Base-by-base conservation (phyloP, 352 stramenopile species). In the Globisporangium megalacanthum region DNA sequence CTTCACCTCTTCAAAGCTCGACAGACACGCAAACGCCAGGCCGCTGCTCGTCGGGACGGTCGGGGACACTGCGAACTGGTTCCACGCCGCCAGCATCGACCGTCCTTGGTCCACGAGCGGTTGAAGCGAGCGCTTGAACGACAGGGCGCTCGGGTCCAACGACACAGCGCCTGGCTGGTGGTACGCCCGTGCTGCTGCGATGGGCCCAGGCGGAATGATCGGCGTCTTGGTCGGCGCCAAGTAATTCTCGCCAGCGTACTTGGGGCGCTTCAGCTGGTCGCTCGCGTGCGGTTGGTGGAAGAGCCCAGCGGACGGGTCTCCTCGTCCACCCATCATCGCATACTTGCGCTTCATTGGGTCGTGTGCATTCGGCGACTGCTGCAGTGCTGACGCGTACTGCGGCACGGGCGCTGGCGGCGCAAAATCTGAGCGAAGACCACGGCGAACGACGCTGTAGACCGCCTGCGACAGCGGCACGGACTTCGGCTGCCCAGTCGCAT, bases 1-100 rank as follows among this genome's bases (percentile, higher is more conserved):
- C 37, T 93, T 92, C 36, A 89, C 79, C 52, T 88, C 77, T 64
- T 94, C 80, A 45, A 94, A 89, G 54, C 73, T 87, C 9, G 80
- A 80, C 20, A 88, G 65, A 39, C 83, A 90, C 36, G 79, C 73
- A 31, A 75, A 80, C 14, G 83, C 81, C 29, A 92, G 37, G 4
- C 68, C 77, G 44, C 78, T 83, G 20, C 76, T 84, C 4, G 73
- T 77, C 45, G 81, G 69, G 0, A 75, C 69, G 20, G 64, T 88
- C 15, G 77, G 60, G 6, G 68, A 65, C 13, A 69, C 54, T 13
- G 81, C 75, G 39, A 89, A 92, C 52, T 88, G 72, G 58, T 86
- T 90, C 83, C 83, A 92, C 17, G 77, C 80, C 49, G 73, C 66
- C n/a, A 90, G 52, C 79, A 92, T 88, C 6, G 79, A 66, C 37